Conservation (phyloP, 2,329 filamentous ascomycete genomes). For the Ophiocordyceps sinensis region DNA sequence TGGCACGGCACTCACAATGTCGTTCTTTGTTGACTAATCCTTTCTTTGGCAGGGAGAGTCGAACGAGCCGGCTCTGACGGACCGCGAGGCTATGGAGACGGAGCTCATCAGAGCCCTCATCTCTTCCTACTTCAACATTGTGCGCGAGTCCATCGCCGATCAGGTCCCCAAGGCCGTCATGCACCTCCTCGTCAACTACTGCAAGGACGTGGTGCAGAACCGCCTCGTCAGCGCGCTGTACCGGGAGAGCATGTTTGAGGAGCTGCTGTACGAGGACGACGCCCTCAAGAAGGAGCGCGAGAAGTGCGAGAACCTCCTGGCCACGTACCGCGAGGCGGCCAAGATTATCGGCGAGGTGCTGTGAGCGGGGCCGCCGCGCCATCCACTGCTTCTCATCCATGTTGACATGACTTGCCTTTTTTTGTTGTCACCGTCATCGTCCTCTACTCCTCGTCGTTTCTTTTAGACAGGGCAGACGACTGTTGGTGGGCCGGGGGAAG, state of each 20-base stretch:
- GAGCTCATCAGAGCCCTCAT: constrained; percentile 94
- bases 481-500: neutral
- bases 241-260: constrained; percentile 78
- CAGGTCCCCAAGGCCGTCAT: constrained; percentile 98
- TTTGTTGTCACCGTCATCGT: neutral
- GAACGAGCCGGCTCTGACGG: constrained; percentile 76
- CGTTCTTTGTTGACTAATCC: neutral
- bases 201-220: constrained; percentile 96
- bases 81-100: constrained; percentile 92
- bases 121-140: constrained; percentile 98
- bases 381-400: neutral
- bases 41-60: constrained; percentile 30
- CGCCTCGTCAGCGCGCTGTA: constrained; percentile 90
- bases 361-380: constrained; percentile 25
- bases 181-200: constrained; percentile 96
- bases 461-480: neutral
- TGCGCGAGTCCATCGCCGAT: constrained; percentile 94
- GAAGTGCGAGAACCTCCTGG: constrained; percentile 92
- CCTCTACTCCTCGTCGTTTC: neutral
- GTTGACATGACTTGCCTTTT: neutral
- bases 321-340: constrained; percentile 92
- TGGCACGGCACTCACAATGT: neutral
- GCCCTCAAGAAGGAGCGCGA: constrained; percentile 93
- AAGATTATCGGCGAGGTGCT: constrained; percentile 97
- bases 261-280: constrained; percentile 94